phyloP scores from a whole-genome alignment of 305 asterid species.

The Fraxinus sp. region DNA sequence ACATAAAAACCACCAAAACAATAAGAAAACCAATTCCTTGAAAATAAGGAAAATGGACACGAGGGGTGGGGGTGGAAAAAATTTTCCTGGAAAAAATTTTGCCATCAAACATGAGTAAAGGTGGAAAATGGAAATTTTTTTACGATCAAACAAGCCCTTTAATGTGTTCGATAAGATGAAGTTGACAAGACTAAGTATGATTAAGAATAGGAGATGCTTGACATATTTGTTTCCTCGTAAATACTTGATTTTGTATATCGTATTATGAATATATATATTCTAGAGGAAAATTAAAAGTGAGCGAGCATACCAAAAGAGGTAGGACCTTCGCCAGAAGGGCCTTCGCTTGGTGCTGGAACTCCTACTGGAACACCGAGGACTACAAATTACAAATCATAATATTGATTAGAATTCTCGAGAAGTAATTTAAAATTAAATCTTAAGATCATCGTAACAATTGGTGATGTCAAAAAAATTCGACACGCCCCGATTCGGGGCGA shows the following conservation, averaged over 20 bases:
- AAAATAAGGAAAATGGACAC: no score
- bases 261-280: background rate
- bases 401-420: background rate
- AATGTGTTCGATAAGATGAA: background rate
- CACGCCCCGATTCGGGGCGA: no score
- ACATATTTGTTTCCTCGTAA: background rate
- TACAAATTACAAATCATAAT: conserved; percentile 21
- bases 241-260: background rate
- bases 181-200: background rate
- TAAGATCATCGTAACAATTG: background rate
- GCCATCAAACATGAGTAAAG: no score
- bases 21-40: no score
- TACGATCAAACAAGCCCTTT: background rate
- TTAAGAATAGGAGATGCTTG: background rate
- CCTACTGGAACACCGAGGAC: conserved; percentile 50
- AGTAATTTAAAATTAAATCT: background rate
- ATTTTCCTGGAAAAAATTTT: no score
- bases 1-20: no score
- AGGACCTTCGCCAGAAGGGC: conserved; percentile 24
- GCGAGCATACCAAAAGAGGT: conserved; percentile 25
- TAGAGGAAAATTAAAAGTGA: background rate
- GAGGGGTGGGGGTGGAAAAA: no score
- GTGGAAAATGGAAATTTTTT: no score
- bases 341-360: conserved; percentile 41
- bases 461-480: no score